Evolutionary conservation across 2,329 filamentous ascomycete genomes (phyloP).

Genomic region (Penicillium sp.): DNA sequence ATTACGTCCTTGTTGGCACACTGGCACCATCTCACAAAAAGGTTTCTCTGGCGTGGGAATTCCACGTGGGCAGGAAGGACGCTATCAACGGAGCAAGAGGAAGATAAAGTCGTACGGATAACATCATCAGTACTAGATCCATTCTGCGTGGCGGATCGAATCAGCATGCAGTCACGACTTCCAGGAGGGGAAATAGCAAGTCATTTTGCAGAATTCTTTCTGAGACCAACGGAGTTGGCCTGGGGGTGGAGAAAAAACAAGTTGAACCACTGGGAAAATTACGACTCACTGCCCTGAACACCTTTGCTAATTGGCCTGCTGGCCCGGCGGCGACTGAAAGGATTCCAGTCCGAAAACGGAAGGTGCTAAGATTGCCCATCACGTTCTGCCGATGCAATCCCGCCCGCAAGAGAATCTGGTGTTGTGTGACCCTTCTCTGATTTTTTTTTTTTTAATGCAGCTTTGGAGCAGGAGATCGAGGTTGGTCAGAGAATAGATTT

Average conservation of each 20-base stretch:
- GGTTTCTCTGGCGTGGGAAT: conserved; percentile 7
- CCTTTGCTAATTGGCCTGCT: neutral
- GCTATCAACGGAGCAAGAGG: conserved; percentile 11
- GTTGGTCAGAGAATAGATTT: neutral
- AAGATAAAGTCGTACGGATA: conserved; percentile 8
- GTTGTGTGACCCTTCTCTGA: neutral
- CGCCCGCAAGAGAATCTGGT: neutral
- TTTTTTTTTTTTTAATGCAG: neutral
- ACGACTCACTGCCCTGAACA: neutral
- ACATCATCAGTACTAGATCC: conserved; percentile 4
- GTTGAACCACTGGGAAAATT: neutral
- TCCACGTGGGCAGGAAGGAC: conserved; percentile 25
- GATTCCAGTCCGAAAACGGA: conserved; percentile 7
- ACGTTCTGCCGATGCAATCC: neutral
- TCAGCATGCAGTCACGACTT: conserved; percentile 1
- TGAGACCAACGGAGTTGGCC: conserved; percentile 13
- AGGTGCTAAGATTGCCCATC: conserved; percentile 2
- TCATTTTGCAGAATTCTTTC: neutral
- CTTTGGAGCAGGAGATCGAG: neutral
- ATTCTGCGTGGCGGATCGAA: neutral
- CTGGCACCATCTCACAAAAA: neutral
- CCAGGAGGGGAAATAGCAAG: neutral
- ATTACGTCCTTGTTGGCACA: neutral
- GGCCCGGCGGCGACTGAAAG: neutral
- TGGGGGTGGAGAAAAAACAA: conserved; percentile 11